A percentile compares a stretch with the other conserved stretches of the same genome.
These are phyloP conservation scores for Populus hybrid DNA, from an alignment of 441 rosid genomes.

Conservation along the genomic window DNA sequence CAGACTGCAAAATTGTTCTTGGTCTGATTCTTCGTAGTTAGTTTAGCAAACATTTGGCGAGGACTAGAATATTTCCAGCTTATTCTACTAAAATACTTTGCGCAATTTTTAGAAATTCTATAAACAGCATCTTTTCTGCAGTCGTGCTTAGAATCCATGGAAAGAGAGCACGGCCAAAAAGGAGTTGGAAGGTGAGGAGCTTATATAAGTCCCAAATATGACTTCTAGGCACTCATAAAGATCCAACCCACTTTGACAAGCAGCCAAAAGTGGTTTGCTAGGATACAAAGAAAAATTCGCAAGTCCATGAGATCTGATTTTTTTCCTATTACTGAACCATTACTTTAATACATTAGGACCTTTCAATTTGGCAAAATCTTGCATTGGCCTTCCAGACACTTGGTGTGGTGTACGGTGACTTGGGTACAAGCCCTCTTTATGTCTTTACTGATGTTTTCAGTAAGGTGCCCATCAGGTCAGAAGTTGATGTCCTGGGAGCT, in stretches of 20 bases:
- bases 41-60: neutral
- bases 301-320: neutral
- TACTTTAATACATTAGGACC: slow-evolving; percentile 49
- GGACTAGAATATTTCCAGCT: neutral
- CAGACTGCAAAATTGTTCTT: neutral
- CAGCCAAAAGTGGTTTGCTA: slow-evolving; percentile 1
- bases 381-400: slow-evolving; percentile 94
- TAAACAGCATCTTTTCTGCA: neutral
- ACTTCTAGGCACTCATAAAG: neutral
- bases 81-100: neutral
- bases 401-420: slow-evolving; percentile 93
- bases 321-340: slow-evolving; percentile 16
- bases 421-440: slow-evolving; percentile 96
- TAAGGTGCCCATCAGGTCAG: slow-evolving; percentile 71
- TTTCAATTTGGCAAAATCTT: slow-evolving; percentile 55
- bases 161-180: neutral
- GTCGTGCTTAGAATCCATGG: neutral
- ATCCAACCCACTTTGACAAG: neutral
- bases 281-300: neutral
- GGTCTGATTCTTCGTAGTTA: neutral
- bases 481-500: slow-evolving; percentile 90
- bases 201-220: neutral
- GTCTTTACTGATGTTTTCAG: slow-evolving; percentile 91
- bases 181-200: slow-evolving; percentile 10
- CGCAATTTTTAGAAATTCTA: neutral